Evolutionary conservation across 345 rosid species (phyloP), one percentile per base, ranked within the genome.

Genomic region (Microcos paniculata): DNA sequence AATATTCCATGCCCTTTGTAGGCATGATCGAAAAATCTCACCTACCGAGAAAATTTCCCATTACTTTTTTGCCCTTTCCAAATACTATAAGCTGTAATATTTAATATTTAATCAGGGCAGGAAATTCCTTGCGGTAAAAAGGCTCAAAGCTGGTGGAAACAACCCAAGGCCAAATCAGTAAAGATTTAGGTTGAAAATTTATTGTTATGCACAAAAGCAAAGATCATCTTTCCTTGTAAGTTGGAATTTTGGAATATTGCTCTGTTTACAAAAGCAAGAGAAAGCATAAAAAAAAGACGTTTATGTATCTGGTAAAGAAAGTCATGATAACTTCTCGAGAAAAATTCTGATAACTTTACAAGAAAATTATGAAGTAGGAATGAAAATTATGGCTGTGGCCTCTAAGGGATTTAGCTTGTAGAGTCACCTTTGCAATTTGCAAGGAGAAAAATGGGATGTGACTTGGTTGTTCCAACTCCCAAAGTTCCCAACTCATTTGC

Each of bases 351-450:
- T 14, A 1, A 15, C n/a, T 65, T 65, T 13, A 33, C 52, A 3
- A 66, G 35, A 66, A 65, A 66, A 66, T 66, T 43, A 66, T 24
- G 53, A 43, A 43, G 70, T 66, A 24, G 70, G 70, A 49, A 42
- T 42, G 70, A 42, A 42, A 65, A 42, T 11, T 12, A 57, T 24
- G 62, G 62, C 40, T 35, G 15, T 24, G 18, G n/a, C n/a, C n/a
- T n/a, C n/a, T n/a, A n/a, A n/a, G 13, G 52, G 33, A 51, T 42
- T 23, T 23, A 23, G 53, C 14, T 43, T 24, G 70, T 43, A 23
- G 70, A 51, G 52, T 19, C 52, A 42, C n/a, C 33, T 42, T 42
- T 23, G 51, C 31, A 65, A 57, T 12, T 24, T 57, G 62, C 16
- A 24, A 3, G 62, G 61, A 56, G 21, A 53, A 10, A 26, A 56